These are phyloP conservation scores for Panicum virgatum DNA, from an alignment of 202 grass and related monocot species.

Conservation along the genomic window DNA sequence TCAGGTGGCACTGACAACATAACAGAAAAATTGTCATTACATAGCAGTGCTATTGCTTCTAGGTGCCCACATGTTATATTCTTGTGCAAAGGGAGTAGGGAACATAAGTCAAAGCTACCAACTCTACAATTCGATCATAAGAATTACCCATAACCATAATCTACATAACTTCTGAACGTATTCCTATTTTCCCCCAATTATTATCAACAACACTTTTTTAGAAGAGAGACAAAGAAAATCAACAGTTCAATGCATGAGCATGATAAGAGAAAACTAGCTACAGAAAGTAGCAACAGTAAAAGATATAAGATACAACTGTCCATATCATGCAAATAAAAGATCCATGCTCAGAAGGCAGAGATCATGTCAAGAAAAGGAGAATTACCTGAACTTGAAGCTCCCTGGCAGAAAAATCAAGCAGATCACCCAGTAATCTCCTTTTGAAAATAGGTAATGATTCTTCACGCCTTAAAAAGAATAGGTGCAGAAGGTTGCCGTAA, in stretches of 20 bases:
- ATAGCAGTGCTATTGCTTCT: slow-evolving; percentile 2
- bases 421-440: slow-evolving; percentile 77
- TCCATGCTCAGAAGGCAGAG: slow-evolving; percentile 1
- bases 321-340: slow-evolving; percentile 14
- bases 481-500: neutral
- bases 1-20: neutral
- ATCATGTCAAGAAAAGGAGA: slow-evolving; percentile 33
- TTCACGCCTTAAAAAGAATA: slow-evolving; percentile 76
- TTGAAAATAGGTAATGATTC: slow-evolving; percentile 91
- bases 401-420: slow-evolving; percentile 95
- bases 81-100: slow-evolving; percentile 7
- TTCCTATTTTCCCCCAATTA: slow-evolving; percentile 7
- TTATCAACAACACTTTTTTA: neutral
- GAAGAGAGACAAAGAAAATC: neutral
- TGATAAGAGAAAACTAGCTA: neutral
- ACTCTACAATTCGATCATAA: slow-evolving; percentile 24
- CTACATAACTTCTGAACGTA: neutral
- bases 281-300: slow-evolving; percentile 26
- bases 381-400: slow-evolving; percentile 96
- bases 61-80: neutral
- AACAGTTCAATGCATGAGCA: neutral
- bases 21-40: slow-evolving; percentile 23
- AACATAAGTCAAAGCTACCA: slow-evolving; percentile 31
- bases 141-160: neutral
- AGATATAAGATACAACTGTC: slow-evolving; percentile 9